Base-by-base conservation (phyloP, 2,329 filamentous ascomycete genomes). In the Aureobasidium subglaciale region DNA sequence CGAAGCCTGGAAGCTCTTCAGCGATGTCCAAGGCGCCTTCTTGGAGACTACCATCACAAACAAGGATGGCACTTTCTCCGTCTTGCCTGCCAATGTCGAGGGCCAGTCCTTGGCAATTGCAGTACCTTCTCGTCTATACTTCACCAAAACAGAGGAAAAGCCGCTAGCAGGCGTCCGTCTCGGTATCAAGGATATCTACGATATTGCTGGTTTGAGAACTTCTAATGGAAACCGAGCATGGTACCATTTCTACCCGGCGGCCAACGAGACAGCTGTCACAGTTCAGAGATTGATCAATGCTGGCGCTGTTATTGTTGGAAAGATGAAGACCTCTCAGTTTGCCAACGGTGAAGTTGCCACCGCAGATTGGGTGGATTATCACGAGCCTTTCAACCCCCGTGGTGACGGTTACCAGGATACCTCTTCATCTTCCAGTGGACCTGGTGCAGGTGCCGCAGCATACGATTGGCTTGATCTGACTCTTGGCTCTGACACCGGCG, bases 161-260 rank as follows among this genome's bases (percentile, higher is more conserved):
- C 82, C 82, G 1, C 71, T 86, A 0, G 78, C 80, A 5, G 83
- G 84, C 16, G 75, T 84, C 3, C 75, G 83, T 16, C 65, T 86
- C 0, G 82, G 76, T 0, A 73, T 86, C 55, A 87, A 86, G 64
- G 84, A 86, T 60, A 80, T 84, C 43, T 82, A 76, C 62, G 73
- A 83, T 59, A 67, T 85, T 35, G 73, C 75, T 20, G 84, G 84
- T 1, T 66, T 84, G 0, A 73, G 74, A 11, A 84, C 80, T 0
- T 74, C 74, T 1, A 72, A 78, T 29, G 84, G 83, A 0, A 85
- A 82, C 55, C 71, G 79, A 29, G 78, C 82, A 1, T 86, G 78
- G 73, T 76, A 75, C 20, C 69, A 76, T 30, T 66, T 86, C 2
- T 79, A 82, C 54, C 69, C 72, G 1, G 63, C 73, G 2, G 69